Base-by-base conservation (phyloP, 495 filamentous ascomycete species). In the Aspergillus sclerotioniger region DNA sequence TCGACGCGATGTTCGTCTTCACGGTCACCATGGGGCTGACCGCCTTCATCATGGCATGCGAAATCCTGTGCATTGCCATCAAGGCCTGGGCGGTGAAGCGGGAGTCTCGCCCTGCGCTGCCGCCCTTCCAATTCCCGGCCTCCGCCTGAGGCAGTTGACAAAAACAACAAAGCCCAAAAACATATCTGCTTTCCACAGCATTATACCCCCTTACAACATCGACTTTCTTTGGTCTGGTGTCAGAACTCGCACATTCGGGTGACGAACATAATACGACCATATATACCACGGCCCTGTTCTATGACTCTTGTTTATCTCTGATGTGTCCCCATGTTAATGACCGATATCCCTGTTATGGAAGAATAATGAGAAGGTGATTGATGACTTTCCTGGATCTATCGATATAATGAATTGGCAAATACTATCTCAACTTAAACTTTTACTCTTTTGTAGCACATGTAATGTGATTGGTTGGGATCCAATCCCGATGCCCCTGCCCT, bases 1-100 rank as follows among this genome's bases (percentile, higher is more conserved):
- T 79, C 70, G 77, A 89, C 61, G 90, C 90, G 54, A 97, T 96
- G 93, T 96, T 96, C 72, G 83, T 90, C 58, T 94, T 96, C 74
- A 96, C 91, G 3, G 86, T 97, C 8, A 88, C 86, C 25, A 87
- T 96, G 83, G 93, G 93, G 4, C 66, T 93, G 39, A 87, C 88
- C 12, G 87, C 86, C 0, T 82, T 97, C 62, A 69, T 96, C 35
- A 94, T 97, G 90, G 88, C 91, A 0, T 94, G 89, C 84, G 81
- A 87, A 50, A 82, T 92, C 29, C 51, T 91, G 32, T 69, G 89
- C 3, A 82, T 96, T 50, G 86, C 93, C n/a, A 70, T 97, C 63
- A 96, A 96, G 71, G 93, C 91, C 16, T 96, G 90, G 91, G 90
- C 91, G 1, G 71, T 86, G 15, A 82, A 86, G 63, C 83, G 76